Evolutionary conservation across 257 asterid species (phyloP).

Genomic region (Handroanthus guayacan): DNA sequence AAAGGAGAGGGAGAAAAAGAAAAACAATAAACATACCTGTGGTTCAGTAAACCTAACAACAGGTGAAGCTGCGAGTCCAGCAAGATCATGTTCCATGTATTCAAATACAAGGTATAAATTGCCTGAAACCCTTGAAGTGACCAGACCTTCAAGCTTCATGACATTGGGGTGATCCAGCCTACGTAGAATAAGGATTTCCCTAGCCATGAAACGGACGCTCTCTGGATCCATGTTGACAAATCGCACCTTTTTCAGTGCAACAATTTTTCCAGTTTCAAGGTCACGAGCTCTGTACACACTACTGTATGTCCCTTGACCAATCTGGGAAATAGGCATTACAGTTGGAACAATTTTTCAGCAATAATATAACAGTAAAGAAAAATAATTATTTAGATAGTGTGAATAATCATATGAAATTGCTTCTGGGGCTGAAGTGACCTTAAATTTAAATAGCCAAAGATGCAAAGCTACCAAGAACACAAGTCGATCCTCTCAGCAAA

Average conservation of each 20-base stretch:
- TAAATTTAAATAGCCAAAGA: not conserved
- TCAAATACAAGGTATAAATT: slow-evolving; percentile 86
- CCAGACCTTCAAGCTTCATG: slow-evolving; percentile 92
- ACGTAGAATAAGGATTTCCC: slow-evolving; percentile 88
- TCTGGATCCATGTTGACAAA: slow-evolving; percentile 94
- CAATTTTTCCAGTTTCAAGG: slow-evolving; percentile 80
- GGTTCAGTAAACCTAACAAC: slow-evolving; percentile 71
- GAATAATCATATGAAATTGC: slow-evolving; percentile 12
- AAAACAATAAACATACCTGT: slow-evolving; percentile 59
- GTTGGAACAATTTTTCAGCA: slow-evolving; percentile 17
- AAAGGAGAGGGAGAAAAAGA: slow-evolving; percentile 11
- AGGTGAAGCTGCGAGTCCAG: slow-evolving; percentile 85
- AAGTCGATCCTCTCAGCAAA: slow-evolving; percentile 6
- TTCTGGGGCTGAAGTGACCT: slow-evolving; percentile 29
- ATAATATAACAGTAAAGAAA: slow-evolving; percentile 17
- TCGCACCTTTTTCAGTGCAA: slow-evolving; percentile 88
- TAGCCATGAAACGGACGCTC: slow-evolving; percentile 93
- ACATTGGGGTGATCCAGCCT: slow-evolving; percentile 90
- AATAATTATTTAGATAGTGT: slow-evolving; percentile 6
- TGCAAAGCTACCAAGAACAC: slow-evolving; percentile 13
- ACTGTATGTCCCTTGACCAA: slow-evolving; percentile 97
- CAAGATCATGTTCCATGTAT: slow-evolving; percentile 95
- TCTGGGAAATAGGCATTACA: slow-evolving; percentile 52
- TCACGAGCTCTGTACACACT: slow-evolving; percentile 93
- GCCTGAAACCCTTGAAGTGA: slow-evolving; percentile 85